Conservation (phyloP, 106 monocot species). For the Allium sativum region DNA sequence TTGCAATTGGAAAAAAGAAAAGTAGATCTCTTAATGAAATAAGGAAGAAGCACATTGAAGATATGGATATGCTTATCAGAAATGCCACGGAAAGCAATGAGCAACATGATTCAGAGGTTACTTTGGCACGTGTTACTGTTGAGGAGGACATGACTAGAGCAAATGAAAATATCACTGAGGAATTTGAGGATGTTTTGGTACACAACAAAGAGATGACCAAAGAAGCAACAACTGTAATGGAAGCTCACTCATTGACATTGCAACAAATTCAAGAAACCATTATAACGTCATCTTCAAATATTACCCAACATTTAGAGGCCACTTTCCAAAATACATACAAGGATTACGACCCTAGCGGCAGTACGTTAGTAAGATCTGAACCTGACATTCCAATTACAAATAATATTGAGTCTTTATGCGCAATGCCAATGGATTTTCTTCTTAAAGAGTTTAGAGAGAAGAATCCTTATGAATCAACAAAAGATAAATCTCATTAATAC, state of each 20-base stretch:
- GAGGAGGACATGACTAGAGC: conserved; percentile 32
- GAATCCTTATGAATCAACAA: conserved; percentile 57
- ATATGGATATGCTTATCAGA: conserved; percentile 51
- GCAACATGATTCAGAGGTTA: conserved; percentile 55
- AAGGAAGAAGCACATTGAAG: conserved; percentile 33
- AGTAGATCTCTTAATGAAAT: conserved; percentile 32
- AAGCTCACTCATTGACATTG: conserved; percentile 30
- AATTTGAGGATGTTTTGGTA: conserved; percentile 37
- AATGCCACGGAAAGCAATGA: conserved; percentile 46
- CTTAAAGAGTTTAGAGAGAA: conserved; percentile 81
- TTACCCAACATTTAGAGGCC: conserved; percentile 28
- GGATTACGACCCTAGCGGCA: conserved; percentile 71
- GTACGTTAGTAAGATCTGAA: conserved; percentile 60
- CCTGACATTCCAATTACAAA: conserved; percentile 62
- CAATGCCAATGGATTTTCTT: conserved; percentile 66
- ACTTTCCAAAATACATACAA: conserved; percentile 44
- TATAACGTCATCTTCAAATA: conserved; percentile 16
- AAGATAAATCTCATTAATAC: conserved; percentile 56
- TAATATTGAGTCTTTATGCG: conserved; percentile 61
- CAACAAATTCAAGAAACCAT: conserved; percentile 38
- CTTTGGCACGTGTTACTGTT: conserved; percentile 31
- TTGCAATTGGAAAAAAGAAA: conserved; percentile 61
- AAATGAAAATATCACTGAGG: conserved; percentile 27
- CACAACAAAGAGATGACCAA: conserved; percentile 26
- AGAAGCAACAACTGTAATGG: conserved; percentile 21